phyloP scores from a whole-genome alignment of 179 eudicot species.

The Beta lomatogona region DNA sequence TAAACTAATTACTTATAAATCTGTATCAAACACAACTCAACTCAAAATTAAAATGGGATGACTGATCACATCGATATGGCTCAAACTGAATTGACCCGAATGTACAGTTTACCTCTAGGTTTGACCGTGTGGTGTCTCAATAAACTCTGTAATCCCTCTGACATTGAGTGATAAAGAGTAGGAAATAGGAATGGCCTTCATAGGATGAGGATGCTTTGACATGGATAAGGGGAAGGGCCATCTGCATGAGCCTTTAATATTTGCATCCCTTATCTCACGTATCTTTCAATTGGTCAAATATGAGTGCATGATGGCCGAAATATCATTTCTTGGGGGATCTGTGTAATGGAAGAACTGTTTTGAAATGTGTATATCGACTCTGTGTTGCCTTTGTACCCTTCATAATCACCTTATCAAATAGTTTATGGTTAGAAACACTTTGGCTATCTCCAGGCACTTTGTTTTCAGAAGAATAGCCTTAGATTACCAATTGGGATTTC shows the following conservation, averaged over 20 bases:
- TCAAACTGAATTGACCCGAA: no score
- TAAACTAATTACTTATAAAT: no score
- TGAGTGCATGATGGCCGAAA: background rate
- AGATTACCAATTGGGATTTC: background rate
- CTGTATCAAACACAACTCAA: no score
- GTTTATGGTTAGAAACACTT: background rate
- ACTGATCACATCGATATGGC: no score
- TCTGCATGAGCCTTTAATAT: background rate
- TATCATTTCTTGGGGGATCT: background rate
- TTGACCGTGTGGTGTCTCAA: background rate
- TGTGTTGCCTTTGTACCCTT: background rate
- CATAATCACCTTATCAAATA: background rate
- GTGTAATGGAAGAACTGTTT: background rate
- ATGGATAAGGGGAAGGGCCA: background rate
- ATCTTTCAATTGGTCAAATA: background rate
- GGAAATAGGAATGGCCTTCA: background rate
- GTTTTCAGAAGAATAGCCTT: background rate
- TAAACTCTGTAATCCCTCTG: background rate
- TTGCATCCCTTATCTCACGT: background rate
- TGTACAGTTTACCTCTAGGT: no score
- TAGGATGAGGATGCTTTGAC: background rate
- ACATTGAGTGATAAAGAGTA: background rate
- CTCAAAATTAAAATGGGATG: no score
- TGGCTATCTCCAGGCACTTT: background rate
- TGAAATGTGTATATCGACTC: background rate